Evolutionary conservation across 75 land plant species (phyloP).

Genomic region (Picea glauca): DNA sequence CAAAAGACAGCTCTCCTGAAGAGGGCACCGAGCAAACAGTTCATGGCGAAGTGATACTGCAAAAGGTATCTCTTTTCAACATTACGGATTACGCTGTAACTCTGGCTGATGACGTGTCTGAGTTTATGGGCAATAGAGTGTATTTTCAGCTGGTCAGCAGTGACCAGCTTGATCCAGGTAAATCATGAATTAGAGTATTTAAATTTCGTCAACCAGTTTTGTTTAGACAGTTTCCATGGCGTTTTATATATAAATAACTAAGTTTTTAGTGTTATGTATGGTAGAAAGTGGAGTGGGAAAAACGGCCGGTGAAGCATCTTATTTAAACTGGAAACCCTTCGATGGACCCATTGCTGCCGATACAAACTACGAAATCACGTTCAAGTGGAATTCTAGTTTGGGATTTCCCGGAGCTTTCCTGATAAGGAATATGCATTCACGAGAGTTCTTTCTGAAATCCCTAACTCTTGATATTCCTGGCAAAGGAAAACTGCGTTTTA

Average conservation of each 20-base stretch:
- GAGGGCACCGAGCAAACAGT: neutral
- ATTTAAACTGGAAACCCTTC: conserved; percentile 6
- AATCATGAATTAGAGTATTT: no score
- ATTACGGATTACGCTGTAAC: neutral
- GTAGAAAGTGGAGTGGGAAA: conserved; percentile 13
- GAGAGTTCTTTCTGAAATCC: conserved; percentile 29
- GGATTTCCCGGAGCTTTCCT: conserved; percentile 34
- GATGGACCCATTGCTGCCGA: conserved; percentile 7
- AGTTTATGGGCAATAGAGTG: neutral
- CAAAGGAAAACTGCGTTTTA: neutral
- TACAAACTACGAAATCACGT: conserved; percentile 6
- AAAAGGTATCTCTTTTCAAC: neutral
- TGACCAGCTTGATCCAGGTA: neutral
- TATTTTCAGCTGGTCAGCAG: neutral
- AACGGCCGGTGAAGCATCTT: neutral
- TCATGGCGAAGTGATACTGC: neutral
- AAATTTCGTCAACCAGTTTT: no score
- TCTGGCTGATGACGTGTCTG: neutral
- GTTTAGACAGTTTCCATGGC: no score
- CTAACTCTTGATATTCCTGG: conserved; percentile 16
- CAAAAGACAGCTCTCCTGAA: neutral
- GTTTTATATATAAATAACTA: no score
- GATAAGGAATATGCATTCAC: conserved; percentile 24
- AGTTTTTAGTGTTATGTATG: no score
- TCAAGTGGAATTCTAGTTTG: conserved; percentile 12